These are phyloP conservation scores for Nasturtium officinale DNA, from an alignment of 345 rosid species.

Conservation along the genomic window DNA sequence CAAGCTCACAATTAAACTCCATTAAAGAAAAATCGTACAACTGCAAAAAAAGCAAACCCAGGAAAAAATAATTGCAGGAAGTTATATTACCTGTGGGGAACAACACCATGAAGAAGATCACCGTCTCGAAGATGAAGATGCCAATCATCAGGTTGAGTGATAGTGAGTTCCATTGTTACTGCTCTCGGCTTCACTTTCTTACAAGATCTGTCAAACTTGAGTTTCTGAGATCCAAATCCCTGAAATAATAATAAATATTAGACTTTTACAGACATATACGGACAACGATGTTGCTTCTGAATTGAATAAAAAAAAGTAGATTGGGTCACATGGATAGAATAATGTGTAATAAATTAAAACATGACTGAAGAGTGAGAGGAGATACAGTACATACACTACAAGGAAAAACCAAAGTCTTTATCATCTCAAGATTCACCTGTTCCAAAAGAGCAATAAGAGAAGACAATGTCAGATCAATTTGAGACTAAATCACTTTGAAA, in stretches of 20 bases:
- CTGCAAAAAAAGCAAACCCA: not conserved
- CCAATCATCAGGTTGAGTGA: constrained; percentile 85
- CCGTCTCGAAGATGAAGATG: constrained; percentile 88
- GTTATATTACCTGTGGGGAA: constrained; percentile 63
- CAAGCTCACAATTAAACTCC: not conserved
- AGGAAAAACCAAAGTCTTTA: constrained; percentile 40
- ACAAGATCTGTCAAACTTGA: constrained; percentile 35
- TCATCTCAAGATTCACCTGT: constrained; percentile 45
- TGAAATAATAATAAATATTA: constrained; percentile 3
- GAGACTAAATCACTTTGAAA: too few relatives aligned
- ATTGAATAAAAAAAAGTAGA: not conserved
- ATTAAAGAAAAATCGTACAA: not conserved
- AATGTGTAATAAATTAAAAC: not conserved
- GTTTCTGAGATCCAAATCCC: constrained; percentile 40
- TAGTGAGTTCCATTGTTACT: constrained; percentile 62
- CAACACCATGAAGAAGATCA: constrained; percentile 70
- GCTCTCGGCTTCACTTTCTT: constrained; percentile 39
- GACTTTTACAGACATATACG: not conserved
- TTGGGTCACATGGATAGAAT: not conserved
- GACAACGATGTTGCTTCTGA: not conserved
- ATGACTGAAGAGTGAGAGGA: not conserved
- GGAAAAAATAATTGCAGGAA: not conserved
- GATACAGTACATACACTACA: constrained; percentile 33
- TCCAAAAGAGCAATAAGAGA: not conserved
- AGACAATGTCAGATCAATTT: too few relatives aligned